Evolutionary conservation across 805 yeast species (phyloP), one percentile per base, ranked within the genome.

Genomic region (Candida lessepsii): DNA sequence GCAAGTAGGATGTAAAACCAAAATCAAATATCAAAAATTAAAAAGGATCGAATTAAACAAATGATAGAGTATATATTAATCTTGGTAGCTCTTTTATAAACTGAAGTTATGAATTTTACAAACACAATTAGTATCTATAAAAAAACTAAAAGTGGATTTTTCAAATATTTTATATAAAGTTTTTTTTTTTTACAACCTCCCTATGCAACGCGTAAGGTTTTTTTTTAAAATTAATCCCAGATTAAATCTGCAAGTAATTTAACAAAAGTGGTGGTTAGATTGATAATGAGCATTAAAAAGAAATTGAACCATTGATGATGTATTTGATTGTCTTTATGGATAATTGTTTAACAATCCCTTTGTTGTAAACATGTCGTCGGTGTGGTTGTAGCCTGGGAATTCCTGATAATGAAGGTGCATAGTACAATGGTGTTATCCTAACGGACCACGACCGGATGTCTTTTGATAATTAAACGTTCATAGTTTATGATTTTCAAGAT

Each of bases 181-280:
- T 31, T 31, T 31, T 14, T 27, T 5, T 5, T n/a, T n/a, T n/a
- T n/a, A n/a, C n/a, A n/a, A 27, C 31, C 20, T 16, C 31, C 31
- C 26, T 31, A 31, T 31, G 35, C 35, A 32, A 32, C 35, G 35
- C 35, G 35, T 32, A 21, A 20, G 8, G 15, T 32, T 32, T 19
- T 31, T 19, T 13, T 13, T 27, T 27, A 13, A 27, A 17, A 13
- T 27, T n/a, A n/a, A n/a, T n/a, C n/a, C n/a, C n/a, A 20, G 11
- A 13, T 20, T 32, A 21, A 32, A 13, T 21, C 27, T 32, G 35
- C 35, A 32, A 32, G 27, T 32, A 32, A 32, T 32, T 32, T 21
- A 32, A 18, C 27, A 9, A 21, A 32, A 18, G 26, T 7, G 14
- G n/a, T 21, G 19, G 35, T 8, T 20, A 9, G 5, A 19, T n/a